phyloP scores from a whole-genome alignment of 2,329 filamentous ascomycete species.

The Aureobasidium sp. region DNA sequence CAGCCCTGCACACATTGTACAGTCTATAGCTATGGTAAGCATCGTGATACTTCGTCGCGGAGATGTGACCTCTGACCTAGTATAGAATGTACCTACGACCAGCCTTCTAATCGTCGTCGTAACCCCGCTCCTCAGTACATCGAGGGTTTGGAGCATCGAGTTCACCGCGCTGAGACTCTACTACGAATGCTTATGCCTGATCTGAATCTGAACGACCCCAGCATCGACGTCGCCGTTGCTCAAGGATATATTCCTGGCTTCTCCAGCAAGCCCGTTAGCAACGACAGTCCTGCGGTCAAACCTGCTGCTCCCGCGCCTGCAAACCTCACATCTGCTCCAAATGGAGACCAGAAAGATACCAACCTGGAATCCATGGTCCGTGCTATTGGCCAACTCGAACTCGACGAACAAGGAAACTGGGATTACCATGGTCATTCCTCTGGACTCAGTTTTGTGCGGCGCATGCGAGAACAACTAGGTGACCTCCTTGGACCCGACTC shows the following conservation, averaged over 20 bases:
- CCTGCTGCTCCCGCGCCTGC: constrained; percentile 18
- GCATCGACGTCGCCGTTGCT: constrained; percentile 63
- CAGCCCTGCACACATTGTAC: constrained; percentile 77
- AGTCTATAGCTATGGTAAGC: constrained; percentile 92
- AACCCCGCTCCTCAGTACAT: constrained; percentile 92
- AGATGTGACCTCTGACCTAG: not conserved
- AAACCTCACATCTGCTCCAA: constrained; percentile 23
- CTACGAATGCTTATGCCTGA: constrained; percentile 75
- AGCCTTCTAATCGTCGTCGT: constrained; percentile 82
- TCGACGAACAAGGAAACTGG: constrained; percentile 86
- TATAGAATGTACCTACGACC: constrained; percentile 88
- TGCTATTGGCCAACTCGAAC: constrained; percentile 80
- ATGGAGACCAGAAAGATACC: constrained; percentile 50
- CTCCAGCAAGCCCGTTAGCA: constrained; percentile 18
- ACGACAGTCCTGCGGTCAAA: not conserved
- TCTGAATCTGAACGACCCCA: constrained; percentile 76
- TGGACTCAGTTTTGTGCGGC: constrained; percentile 77
- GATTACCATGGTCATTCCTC: constrained; percentile 95
- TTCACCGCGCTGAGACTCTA: constrained; percentile 76
- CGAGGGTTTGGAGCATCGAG: constrained; percentile 73
- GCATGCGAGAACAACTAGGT: constrained; percentile 82
- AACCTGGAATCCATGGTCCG: constrained; percentile 92
- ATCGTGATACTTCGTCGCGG: not conserved
- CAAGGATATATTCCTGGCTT: constrained; percentile 32
- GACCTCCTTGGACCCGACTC: constrained; percentile 62